Evolutionary conservation across 2,329 filamentous ascomycete genomes (phyloP), one percentile per base, ranked within the genome.

Genomic region (Berkeleyomyces basicola): DNA sequence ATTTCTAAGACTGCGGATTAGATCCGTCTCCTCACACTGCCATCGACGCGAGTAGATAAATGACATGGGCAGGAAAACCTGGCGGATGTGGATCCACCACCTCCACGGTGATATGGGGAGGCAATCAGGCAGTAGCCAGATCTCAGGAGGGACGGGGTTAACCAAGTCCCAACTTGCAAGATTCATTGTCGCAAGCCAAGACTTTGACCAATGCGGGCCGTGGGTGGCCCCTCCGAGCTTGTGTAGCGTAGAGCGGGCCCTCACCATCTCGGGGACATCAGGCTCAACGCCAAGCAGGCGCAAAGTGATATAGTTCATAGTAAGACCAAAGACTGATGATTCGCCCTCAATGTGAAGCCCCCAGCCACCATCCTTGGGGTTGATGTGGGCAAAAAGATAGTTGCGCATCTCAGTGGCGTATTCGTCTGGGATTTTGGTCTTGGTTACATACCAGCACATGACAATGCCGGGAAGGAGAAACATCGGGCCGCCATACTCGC

Each of bases 41-140:
- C 89, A 96, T 66, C 79, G 79, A 75, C 87, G 90, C 0, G 90
- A 95, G 77, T 87, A 96, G 49, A 97, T 73, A 70, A 87, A 96
- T 0, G 87, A 84, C 90, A 97, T 96, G 4, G 91, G 87, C 58
- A 96, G 72, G 69, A 92, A 96, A n/a, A 99, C 91, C 73, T 88
- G 84, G n/a, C 93, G 89, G 73, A 96, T 96, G 69, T 99, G 93
- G 69, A 97, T 88, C 92, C 91, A 96, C 91, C 92, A 96, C 67
- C 90, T 79, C 90, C 90, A 95, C 0, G 92, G 92, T 4, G 90
- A 84, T 70, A 96, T 80, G 0, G 91, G 91, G 2, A 90, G 80
- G 90, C 90, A 96, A 72, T 96, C 88, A 0, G 91, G 91, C 3
- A 96, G 75, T 47, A 96, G 78, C 93, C 93, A 99, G 53, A 97